phyloP scores from a whole-genome alignment of 2,329 filamentous ascomycete species.

The Teratosphaeria destructans region DNA sequence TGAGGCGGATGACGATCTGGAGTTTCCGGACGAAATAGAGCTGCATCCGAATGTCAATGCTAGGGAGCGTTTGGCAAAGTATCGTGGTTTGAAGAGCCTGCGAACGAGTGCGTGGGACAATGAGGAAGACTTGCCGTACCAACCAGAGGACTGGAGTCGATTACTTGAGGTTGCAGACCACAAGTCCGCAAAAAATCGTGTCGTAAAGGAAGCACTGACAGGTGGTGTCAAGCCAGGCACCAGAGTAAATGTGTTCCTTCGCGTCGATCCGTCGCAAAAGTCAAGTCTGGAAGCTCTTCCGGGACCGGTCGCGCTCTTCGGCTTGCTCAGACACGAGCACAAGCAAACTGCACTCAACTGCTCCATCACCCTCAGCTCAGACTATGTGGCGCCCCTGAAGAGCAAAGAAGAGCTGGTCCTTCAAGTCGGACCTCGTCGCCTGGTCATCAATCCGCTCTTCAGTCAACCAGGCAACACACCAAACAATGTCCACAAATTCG shows the following conservation, averaged over 20 bases:
- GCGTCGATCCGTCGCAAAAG: constrained; percentile 34
- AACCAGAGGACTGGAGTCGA: constrained; percentile 82
- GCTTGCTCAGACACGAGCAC: constrained; percentile 84
- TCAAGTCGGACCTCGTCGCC: constrained; percentile 79
- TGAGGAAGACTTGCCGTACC: constrained; percentile 72
- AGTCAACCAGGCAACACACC: constrained; percentile 81
- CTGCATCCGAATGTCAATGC: constrained; percentile 79
- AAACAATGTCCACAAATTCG: constrained; percentile 96
- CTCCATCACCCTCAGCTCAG: constrained; percentile 74
- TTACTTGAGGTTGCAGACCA: constrained; percentile 85
- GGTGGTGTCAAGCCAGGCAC: constrained; percentile 79
- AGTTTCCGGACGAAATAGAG: constrained; percentile 97
- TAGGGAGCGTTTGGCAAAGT: constrained; percentile 72
- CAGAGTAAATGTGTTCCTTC: constrained; percentile 69
- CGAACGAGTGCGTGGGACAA: constrained; percentile 82
- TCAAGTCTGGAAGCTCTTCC: constrained; percentile 44
- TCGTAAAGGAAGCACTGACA: constrained; percentile 71
- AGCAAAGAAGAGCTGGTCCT: constrained; percentile 87
- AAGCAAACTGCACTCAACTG: constrained; percentile 87
- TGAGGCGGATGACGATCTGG: constrained; percentile 79
- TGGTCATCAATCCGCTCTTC: constrained; percentile 83
- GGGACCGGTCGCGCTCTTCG: constrained; percentile 65
- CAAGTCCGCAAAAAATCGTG: constrained; percentile 66
- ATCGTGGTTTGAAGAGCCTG: constrained; percentile 84
- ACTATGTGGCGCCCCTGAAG: constrained; percentile 66